These are phyloP conservation scores for Camellia japonica DNA, from an alignment of 148 eudicot genomes.

Conservation along the genomic window DNA sequence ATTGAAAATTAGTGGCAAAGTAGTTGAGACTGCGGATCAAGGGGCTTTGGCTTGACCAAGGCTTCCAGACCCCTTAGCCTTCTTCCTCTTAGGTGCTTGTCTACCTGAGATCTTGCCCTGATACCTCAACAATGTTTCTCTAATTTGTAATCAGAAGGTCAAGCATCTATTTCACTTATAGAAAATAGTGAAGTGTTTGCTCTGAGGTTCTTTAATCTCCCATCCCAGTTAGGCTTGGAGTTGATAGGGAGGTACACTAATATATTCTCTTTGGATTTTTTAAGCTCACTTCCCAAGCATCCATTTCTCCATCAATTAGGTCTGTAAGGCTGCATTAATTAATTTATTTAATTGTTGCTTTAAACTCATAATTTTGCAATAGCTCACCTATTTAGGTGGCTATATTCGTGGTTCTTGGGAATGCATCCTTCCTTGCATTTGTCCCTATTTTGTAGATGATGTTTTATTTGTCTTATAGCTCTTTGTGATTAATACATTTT, in stretches of 20 bases:
- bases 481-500: background rate
- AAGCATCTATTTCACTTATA: no score
- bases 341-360: constrained; percentile 1
- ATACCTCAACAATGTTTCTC: no score
- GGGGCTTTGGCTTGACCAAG: no score
- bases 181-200: no score
- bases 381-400: constrained; percentile 3
- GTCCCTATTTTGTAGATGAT: background rate
- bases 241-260: background rate
- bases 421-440: background rate
- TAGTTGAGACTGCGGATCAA: background rate
- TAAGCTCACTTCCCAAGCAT: background rate
- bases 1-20: background rate
- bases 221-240: background rate
- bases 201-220: background rate
- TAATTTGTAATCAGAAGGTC: no score
- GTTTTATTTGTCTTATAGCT: background rate
- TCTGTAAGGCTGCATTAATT: background rate
- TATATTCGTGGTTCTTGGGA: background rate
- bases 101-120: no score
- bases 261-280: background rate
- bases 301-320: background rate
- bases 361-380: background rate
- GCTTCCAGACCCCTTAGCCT: no score
- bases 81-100: background rate